Evolutionary conservation across 768 basidiomycete genomes (phyloP), one percentile per base, ranked within the genome.

Genomic region (Naganishia vishniacii): DNA sequence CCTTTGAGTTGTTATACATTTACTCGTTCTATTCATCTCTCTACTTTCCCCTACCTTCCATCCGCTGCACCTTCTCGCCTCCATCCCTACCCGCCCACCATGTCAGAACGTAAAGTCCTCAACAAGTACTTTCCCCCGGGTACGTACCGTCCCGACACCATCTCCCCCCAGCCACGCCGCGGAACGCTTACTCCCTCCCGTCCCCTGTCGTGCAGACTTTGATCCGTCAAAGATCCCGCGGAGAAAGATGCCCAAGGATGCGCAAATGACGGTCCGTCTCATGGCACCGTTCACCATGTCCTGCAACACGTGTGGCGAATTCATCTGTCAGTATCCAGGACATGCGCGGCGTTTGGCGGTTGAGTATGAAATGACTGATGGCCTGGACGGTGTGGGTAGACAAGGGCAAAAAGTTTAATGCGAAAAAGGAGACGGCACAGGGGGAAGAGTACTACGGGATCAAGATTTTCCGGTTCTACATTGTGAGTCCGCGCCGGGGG

Each of bases 351-450:
- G n/a, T n/a, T n/a, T n/a, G n/a, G n/a, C n/a, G n/a, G n/a, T n/a
- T n/a, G n/a, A n/a, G n/a, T n/a, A n/a, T n/a, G n/a, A n/a, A n/a
- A n/a, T n/a, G n/a, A n/a, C n/a, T n/a, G n/a, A n/a, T n/a, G n/a
- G n/a, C n/a, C n/a, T n/a, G n/a, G n/a, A n/a, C n/a, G n/a, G n/a
- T n/a, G n/a, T n/a, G n/a, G n/a, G 16, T 49, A 75, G 94, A 97
- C 79, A 97, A 99, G 77, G 95, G 95, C 48, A 99, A 99, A 82
- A 99, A 99, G 79, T 99, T 99, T 81, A 98, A 99, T 71, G 95
- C 95, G 5, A 83, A 94, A 51, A 98, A 99, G 76, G 95, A 99
- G 80, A 98, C 94, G 0, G 95, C 95, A 9, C 88, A 91, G 0
- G 91, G 89, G 0, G 94, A 98, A 75, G 91, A 95, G 69, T 99